Evolutionary conservation across 169 alveolate species (phyloP).

Genomic region (Amoebophrya sp.): DNA sequence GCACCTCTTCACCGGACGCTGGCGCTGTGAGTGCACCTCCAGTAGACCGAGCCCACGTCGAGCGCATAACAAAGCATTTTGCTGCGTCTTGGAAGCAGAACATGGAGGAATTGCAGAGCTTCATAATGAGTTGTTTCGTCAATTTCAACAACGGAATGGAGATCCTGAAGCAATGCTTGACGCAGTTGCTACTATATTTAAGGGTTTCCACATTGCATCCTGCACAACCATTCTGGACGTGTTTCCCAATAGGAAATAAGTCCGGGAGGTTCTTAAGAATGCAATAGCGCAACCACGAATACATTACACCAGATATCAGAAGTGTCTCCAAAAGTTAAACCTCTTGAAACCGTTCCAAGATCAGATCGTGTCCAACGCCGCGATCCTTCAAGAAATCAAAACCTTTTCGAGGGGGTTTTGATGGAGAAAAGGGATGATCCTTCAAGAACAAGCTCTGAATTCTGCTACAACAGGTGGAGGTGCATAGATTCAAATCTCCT

Average conservation of each 20-base stretch:
- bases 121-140: constrained; percentile 29
- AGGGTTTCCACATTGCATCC: too few relatives aligned
- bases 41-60: too few relatives aligned
- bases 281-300: too few relatives aligned
- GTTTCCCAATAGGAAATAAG: too few relatives aligned
- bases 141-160: constrained; percentile 41
- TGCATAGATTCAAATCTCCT: too few relatives aligned
- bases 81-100: constrained; percentile 35
- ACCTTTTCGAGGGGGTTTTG: not conserved
- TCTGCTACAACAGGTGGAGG: too few relatives aligned
- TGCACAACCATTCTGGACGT: too few relatives aligned
- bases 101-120: constrained; percentile 20
- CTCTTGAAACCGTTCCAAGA: not conserved
- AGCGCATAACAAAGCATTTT: not conserved
- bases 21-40: too few relatives aligned
- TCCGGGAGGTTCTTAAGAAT: too few relatives aligned
- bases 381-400: not conserved
- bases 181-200: not conserved
- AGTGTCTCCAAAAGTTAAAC: not conserved
- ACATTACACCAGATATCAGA: not conserved
- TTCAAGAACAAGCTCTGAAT: too few relatives aligned
- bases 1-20: too few relatives aligned
- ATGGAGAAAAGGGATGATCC: too few relatives aligned
- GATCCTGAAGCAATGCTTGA: constrained; percentile 41
- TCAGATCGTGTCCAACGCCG: not conserved